These are phyloP conservation scores for Ceratobasidium sp. DNA, from an alignment of 1,284 basidiomycete genomes.

Conservation along the genomic window DNA sequence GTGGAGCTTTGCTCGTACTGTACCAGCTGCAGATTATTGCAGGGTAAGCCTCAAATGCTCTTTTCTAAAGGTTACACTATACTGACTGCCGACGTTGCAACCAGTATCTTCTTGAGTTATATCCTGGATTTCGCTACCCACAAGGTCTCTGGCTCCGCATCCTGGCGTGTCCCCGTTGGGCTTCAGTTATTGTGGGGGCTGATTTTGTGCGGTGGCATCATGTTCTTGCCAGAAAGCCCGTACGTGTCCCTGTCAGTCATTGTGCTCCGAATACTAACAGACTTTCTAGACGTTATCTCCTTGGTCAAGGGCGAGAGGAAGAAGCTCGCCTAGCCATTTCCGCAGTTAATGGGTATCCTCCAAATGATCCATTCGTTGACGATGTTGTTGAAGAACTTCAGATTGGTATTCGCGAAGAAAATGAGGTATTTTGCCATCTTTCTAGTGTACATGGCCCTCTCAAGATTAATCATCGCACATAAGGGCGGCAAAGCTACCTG, in stretches of 20 bases:
- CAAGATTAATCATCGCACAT: conserved; percentile 54
- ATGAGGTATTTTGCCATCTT: conserved; percentile 61
- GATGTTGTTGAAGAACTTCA: conserved; percentile 78
- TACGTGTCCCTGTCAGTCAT: not conserved
- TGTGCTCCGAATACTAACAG: conserved; percentile 57
- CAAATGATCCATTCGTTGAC: conserved; percentile 72
- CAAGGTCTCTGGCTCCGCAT: conserved; percentile 59
- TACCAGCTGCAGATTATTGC: conserved; percentile 30
- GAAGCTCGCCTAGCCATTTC: conserved; percentile 75
- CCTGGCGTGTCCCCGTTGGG: conserved; percentile 78
- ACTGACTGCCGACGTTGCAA: not conserved
- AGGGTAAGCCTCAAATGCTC: no score
- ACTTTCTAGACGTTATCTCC: conserved; percentile 66
- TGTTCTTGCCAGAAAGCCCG: conserved; percentile 62
- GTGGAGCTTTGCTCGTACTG: conserved; percentile 74
- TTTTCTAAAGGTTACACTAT: conserved; percentile 43
- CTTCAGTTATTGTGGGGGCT: conserved; percentile 78
- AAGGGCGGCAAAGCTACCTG: conserved; percentile 49
- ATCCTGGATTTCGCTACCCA: conserved; percentile 63
- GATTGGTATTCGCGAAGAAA: conserved; percentile 67
- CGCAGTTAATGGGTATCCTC: conserved; percentile 71
- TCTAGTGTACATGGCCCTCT: conserved; percentile 64
- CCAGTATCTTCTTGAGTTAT: conserved; percentile 76
- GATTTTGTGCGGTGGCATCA: conserved; percentile 75
- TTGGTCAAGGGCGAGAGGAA: conserved; percentile 66